Evolutionary conservation across 2,329 filamentous ascomycete genomes (phyloP).

Genomic region (Didymella lethalis): DNA sequence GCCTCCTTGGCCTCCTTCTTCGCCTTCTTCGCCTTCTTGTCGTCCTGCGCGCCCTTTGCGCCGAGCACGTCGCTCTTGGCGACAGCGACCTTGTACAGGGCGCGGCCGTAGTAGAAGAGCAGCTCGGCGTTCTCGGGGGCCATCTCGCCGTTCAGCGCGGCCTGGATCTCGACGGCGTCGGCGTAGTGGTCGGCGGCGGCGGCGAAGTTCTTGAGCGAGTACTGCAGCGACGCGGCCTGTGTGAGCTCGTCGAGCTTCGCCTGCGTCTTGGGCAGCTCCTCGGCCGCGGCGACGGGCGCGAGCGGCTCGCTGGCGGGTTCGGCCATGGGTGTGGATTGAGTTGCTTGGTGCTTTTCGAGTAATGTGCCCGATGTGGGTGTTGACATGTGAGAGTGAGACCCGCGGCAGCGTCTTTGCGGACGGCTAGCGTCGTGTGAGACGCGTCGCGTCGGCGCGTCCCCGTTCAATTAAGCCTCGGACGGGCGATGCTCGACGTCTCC

Average conservation of each 20-base stretch:
- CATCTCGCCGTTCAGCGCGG: slow-evolving; percentile 91
- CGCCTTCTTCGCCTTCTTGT: slow-evolving; percentile 61
- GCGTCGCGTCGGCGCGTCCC: slow-evolving; percentile 10
- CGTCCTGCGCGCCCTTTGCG: slow-evolving; percentile 71
- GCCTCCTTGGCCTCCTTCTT: slow-evolving; percentile 54
- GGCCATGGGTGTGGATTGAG: slow-evolving; percentile 30
- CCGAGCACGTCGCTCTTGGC: slow-evolving; percentile 94
- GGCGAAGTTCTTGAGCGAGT: slow-evolving; percentile 87
- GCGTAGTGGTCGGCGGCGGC: slow-evolving; percentile 88
- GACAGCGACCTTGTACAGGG: slow-evolving; percentile 91
- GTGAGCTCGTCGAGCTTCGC: slow-evolving; percentile 79
- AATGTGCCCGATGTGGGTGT: slow-evolving; percentile 3
- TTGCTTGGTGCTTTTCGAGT: not conserved
- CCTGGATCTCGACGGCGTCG: slow-evolving; percentile 87
- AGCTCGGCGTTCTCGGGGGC: slow-evolving; percentile 89
- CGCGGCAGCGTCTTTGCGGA: slow-evolving; percentile 10
- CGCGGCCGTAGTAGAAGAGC: slow-evolving; percentile 91
- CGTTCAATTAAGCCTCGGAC: slow-evolving; percentile 11
- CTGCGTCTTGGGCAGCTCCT: slow-evolving; percentile 54
- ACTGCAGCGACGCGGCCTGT: slow-evolving; percentile 82
- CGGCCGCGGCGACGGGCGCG: slow-evolving; percentile 29
- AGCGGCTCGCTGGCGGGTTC: slow-evolving; percentile 30
- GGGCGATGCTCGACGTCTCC: not conserved
- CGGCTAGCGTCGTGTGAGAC: slow-evolving; percentile 12
- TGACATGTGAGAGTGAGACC: slow-evolving; percentile 6